Evolutionary conservation across 1,284 basidiomycete species (phyloP).

Genomic region (Fomitopsis schrenkii): DNA sequence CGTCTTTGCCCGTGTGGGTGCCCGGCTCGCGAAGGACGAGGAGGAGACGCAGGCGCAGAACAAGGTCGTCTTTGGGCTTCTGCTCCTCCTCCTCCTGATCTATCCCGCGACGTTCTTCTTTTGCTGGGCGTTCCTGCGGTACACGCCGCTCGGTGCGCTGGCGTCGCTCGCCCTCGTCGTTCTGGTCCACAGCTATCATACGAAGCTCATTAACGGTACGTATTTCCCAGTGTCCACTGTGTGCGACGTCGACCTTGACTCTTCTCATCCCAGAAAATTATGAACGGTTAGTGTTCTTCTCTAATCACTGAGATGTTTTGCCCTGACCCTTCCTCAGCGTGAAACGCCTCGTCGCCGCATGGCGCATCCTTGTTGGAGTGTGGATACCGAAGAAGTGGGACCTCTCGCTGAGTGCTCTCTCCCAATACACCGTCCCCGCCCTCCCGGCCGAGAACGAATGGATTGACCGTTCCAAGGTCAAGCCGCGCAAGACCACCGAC

Average conservation of each 20-base stretch:
- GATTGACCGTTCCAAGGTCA: constrained; percentile 48
- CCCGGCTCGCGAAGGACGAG: constrained; percentile 76
- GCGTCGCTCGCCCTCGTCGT: constrained; percentile 46
- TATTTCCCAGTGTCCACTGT: constrained; percentile 14
- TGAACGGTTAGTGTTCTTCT: constrained; percentile 54
- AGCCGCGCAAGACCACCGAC: constrained; percentile 14
- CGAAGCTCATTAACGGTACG: constrained; percentile 69
- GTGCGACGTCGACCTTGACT: constrained; percentile 20
- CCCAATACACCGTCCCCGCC: constrained; percentile 68
- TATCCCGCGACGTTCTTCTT: constrained; percentile 83
- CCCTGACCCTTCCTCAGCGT: constrained; percentile 38
- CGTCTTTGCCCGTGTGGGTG: constrained; percentile 71
- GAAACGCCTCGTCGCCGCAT: constrained; percentile 82
- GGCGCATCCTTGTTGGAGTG: constrained; percentile 87
- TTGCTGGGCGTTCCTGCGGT: constrained; percentile 77
- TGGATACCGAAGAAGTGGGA: constrained; percentile 85
- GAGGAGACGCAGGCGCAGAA: constrained; percentile 92
- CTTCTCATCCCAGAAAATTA: constrained; percentile 55
- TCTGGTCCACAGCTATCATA: constrained; percentile 80
- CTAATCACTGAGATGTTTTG: neutral
- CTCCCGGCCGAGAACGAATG: constrained; percentile 66
- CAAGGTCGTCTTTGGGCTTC: constrained; percentile 81
- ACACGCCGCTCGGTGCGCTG: constrained; percentile 50
- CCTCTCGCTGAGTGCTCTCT: constrained; percentile 62
- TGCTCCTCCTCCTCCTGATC: constrained; percentile 68